Conservation (phyloP, 2,329 filamentous ascomycete genomes). For the Corinectria fuckeliana region DNA sequence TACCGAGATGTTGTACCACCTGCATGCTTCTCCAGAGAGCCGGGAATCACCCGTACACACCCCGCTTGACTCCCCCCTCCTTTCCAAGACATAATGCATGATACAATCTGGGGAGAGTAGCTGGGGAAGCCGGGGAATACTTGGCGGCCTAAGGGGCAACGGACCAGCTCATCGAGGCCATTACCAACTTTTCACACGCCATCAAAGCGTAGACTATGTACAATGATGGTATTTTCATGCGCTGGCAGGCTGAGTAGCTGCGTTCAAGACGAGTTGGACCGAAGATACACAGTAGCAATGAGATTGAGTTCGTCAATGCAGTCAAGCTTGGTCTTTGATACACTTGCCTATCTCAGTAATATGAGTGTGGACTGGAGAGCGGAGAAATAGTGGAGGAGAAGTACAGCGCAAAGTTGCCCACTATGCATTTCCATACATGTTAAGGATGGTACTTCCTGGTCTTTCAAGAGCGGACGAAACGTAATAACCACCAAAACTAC, state of each 20-base stretch:
- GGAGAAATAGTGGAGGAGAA: too few species aligned
- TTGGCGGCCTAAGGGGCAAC: neutral
- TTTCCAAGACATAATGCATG: neutral
- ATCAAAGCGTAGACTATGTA: too few species aligned
- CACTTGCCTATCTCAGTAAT: neutral
- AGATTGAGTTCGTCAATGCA: too few species aligned
- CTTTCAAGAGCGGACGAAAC: too few species aligned
- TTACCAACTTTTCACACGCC: neutral
- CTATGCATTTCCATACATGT: too few species aligned
- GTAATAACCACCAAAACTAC: too few species aligned
- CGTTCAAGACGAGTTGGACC: neutral
- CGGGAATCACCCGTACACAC: neutral
- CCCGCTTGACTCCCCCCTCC: neutral
- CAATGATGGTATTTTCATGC: too few species aligned
- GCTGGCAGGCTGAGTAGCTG: neutral
- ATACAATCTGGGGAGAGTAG: neutral
- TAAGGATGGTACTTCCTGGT: neutral
- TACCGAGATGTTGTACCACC: neutral
- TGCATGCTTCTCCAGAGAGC: conserved; percentile 3
- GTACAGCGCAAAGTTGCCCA: too few species aligned
- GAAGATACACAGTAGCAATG: too few species aligned
- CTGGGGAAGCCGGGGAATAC: neutral
- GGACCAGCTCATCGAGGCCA: neutral
- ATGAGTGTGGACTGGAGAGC: too few species aligned
- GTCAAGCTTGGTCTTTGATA: neutral